Conservation (phyloP, 345 rosid species). For the Eucalyptus marginata region DNA sequence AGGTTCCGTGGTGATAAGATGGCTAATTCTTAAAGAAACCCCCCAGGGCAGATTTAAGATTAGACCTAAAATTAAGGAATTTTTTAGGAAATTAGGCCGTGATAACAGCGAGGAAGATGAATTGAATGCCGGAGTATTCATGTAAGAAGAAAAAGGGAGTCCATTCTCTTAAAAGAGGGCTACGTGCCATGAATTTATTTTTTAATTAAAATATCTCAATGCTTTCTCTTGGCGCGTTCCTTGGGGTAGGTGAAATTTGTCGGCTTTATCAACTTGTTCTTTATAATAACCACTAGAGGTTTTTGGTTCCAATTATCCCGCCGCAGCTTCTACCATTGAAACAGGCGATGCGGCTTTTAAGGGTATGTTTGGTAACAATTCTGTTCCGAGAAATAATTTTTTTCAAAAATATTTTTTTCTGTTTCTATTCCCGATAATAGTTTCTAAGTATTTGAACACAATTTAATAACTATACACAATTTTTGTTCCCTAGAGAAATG, state of each 20-base stretch:
- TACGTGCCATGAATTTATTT: background rate
- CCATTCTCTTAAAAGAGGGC: no score
- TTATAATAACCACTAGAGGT: background rate
- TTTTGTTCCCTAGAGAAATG: no score
- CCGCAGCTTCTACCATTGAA: background rate
- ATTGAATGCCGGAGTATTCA: background rate
- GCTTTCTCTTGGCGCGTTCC: background rate
- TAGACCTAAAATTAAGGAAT: background rate
- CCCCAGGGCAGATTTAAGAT: background rate
- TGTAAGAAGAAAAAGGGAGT: no score
- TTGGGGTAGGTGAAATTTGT: background rate
- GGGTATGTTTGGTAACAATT: no score
- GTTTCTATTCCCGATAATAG: no score
- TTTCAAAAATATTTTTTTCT: no score
- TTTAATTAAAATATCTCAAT: background rate
- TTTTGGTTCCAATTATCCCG: background rate
- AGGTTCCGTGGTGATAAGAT: background rate
- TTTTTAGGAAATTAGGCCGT: background rate
- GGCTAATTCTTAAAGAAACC: no score
- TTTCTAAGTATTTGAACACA: no score
- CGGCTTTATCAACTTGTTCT: background rate
- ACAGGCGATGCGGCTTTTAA: no score
- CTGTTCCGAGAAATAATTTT: no score
- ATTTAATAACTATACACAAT: no score
- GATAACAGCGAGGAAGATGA: background rate